Evolutionary conservation across 1,284 basidiomycete species (phyloP).

Genomic region (Cystobasidiaceae sp.): DNA sequence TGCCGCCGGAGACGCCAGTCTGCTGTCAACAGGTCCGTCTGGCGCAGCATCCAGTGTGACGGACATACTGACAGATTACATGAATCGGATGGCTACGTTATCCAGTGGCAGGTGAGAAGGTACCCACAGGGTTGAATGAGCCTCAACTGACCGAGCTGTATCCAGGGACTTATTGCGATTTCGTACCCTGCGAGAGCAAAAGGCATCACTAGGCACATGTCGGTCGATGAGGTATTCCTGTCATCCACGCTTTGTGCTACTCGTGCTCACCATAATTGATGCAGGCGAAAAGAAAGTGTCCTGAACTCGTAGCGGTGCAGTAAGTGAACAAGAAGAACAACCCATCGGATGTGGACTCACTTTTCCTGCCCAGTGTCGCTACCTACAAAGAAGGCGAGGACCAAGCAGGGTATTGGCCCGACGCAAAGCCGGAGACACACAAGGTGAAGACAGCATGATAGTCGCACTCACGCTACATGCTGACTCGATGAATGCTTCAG

Average conservation of each 20-base stretch:
- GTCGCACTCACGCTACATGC: neutral
- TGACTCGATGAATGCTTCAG: constrained; percentile 48
- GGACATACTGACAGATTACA: no score
- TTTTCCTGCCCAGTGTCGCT: constrained; percentile 56
- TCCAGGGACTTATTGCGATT: constrained; percentile 68
- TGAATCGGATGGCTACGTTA: no score
- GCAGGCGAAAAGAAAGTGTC: constrained; percentile 73
- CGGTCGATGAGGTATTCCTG: constrained; percentile 35
- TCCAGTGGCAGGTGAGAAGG: neutral
- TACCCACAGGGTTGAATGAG: no score
- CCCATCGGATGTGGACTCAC: neutral
- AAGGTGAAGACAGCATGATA: constrained; percentile 57
- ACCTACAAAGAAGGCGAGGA: constrained; percentile 84
- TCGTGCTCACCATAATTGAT: neutral
- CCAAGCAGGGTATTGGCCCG: constrained; percentile 80
- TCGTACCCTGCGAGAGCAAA: constrained; percentile 89
- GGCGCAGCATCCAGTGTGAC: no score
- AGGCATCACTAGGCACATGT: constrained; percentile 65
- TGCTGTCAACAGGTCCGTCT: neutral
- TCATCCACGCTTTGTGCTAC: no score
- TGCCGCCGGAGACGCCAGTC: neutral
- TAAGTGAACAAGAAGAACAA: neutral
- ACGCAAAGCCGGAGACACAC: constrained; percentile 76
- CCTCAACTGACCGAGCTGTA: constrained; percentile 62
- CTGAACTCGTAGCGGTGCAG: constrained; percentile 76